phyloP scores from a whole-genome alignment of 2,329 filamentous ascomycete species.

The Fusarium oxysporum region DNA sequence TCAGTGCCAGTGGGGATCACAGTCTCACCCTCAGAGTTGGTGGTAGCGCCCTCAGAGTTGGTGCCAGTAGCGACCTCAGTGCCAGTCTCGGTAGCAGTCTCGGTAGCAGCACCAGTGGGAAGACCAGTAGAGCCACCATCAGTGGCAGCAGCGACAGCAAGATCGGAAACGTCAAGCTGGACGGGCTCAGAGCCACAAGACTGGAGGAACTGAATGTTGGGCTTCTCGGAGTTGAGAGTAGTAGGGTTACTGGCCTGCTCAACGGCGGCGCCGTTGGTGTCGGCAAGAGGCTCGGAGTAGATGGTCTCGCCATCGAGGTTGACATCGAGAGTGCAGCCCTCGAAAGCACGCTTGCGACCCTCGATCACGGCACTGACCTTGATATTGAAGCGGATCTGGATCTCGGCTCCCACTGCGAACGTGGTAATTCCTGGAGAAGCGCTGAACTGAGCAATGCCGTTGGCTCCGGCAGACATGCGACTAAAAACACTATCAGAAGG shows the following conservation, averaged over 20 bases:
- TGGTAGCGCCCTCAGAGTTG: not conserved
- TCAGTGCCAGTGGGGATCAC: not conserved
- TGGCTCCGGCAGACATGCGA: not conserved
- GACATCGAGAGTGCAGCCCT: conserved; percentile 13
- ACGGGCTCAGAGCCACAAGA: conserved; percentile 12
- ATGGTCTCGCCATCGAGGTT: not conserved
- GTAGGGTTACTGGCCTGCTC: not conserved
- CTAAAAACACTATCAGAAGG: not conserved
- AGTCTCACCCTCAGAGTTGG: conserved; percentile 15
- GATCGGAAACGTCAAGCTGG: not conserved
- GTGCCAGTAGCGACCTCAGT: not conserved
- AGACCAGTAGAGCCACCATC: not conserved
- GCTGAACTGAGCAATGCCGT: not conserved
- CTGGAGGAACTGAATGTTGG: conserved; percentile 14
- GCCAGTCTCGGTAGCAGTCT: conserved; percentile 38
- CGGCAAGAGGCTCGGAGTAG: not conserved
- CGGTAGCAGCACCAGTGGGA: not conserved
- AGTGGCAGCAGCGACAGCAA: conserved; percentile 14
- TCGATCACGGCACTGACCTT: rapidly evolving
- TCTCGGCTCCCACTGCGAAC: not conserved
- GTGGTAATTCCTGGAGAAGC: not conserved
- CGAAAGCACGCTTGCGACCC: conserved; percentile 5
- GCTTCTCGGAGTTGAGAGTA: rapidly evolving
- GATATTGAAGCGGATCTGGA: conserved; percentile 7
- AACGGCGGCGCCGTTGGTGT: not conserved